A percentile compares a stretch with the other conserved stretches of the same genome.
Evolutionary conservation across 495 filamentous ascomycete species (phyloP).

Genomic region (Penicillium samsonianum): DNA sequence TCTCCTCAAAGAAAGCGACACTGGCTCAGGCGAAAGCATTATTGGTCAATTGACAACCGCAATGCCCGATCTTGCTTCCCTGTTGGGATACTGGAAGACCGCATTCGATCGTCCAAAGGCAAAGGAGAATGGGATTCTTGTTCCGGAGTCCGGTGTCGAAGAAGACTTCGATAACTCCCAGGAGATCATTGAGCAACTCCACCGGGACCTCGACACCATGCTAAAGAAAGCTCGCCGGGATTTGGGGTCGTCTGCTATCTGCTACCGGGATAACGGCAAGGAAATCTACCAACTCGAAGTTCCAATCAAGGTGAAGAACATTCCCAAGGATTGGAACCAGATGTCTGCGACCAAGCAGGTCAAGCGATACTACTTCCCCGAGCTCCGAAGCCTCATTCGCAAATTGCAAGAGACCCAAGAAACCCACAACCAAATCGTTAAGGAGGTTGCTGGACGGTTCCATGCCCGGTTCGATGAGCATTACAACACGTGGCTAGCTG

Average conservation of each 20-base stretch:
- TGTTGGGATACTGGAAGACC: conserved; percentile 84
- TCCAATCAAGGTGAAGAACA: conserved; percentile 75
- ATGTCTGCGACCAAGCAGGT: conserved; percentile 91
- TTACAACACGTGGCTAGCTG: conserved; percentile 83
- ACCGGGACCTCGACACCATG: conserved; percentile 67
- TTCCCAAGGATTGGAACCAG: conserved; percentile 88
- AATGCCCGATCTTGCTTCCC: conserved; percentile 79
- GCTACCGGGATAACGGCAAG: conserved; percentile 88
- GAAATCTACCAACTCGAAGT: conserved; percentile 97
- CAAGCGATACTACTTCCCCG: conserved; percentile 92
- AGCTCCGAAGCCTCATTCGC: conserved; percentile 77
- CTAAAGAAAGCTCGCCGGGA: conserved; percentile 70
- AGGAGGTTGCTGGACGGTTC: conserved; percentile 81
- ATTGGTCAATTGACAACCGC: conserved; percentile 77
- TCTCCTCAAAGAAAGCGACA: conserved; percentile 67
- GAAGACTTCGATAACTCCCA: conserved; percentile 90
- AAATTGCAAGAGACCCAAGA: conserved; percentile 92
- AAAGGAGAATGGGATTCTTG: conserved; percentile 70
- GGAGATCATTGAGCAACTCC: conserved; percentile 69
- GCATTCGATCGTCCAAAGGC: conserved; percentile 88
- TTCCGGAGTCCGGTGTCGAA: conserved; percentile 88
- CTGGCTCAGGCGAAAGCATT: conserved; percentile 58
- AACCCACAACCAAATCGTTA: conserved; percentile 88
- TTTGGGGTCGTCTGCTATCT: conserved; percentile 67
- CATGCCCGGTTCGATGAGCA: conserved; percentile 85